Base-by-base conservation (phyloP, 1,139 yeast species). In the Protomyces macrosporus region DNA sequence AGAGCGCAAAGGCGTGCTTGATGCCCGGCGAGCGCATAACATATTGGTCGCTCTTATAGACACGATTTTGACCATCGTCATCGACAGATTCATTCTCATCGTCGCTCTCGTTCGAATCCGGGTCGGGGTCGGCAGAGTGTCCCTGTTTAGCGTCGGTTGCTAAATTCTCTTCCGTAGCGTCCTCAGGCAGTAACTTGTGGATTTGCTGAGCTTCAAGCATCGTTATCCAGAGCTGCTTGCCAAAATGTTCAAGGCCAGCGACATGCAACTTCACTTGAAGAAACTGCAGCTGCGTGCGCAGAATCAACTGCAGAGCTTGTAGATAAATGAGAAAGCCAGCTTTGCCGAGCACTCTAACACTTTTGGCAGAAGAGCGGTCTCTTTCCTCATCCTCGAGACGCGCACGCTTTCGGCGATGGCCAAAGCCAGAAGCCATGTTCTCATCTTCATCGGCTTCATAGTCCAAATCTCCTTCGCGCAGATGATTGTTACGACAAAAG, bases 401-500 rank as follows among this genome's bases (percentile, higher is more conserved):
- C 5, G 16, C 55, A 12, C 62, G 39, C 36, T 58, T 58, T 32
- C 62, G 12, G 14, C 62, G 35, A 23, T 37, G 33, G 1, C 62
- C 62, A 37, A 58, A 58, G 3, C 62, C 62, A 16, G 48, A 16
- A 10, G 62, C 62, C 53, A 58, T 39, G 5, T 52, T 56, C 33
- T 58, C 62, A 32, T 58, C 62, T 16, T 58, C 62, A 33, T 58
- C 62, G n/a, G 52, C 52, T 36, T 58, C 50, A 23, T 58, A 58
- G 52, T 58, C 56, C 2, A 52, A 10, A 40, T 36, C 52, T 10
- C 62, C 68, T 56, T 58, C 67, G 34, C 55, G 55, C 58, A 65
- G 90, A 75, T 93, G 98, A 1, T 98, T 97, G 71, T 82, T 87
- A 71, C 88, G 91, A 73, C 98, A 93, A 32, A 90, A 85, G 65